Evolutionary conservation across 768 basidiomycete genomes (phyloP), one percentile per base, ranked within the genome.

Genomic region (Lanmaoa pseudosensibilis): DNA sequence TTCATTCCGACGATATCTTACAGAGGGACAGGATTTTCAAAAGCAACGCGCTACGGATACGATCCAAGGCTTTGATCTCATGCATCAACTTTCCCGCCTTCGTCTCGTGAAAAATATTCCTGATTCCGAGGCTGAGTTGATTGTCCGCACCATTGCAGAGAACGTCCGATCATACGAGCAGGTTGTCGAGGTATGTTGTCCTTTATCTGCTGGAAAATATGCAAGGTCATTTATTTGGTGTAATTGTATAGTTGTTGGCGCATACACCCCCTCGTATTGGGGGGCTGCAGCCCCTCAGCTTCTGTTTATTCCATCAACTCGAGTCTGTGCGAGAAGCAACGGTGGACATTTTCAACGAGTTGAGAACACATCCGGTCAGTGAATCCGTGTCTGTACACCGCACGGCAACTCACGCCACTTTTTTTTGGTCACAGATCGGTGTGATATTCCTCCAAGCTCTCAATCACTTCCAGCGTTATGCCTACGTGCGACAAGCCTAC

Each of bases 281-380:
- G 36, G 96, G 97, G 2, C 78, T 98, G 16, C 74, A 92, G 21
- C 89, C 93, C 25, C 77, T 98, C 37, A 87, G 88, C 34, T 94
- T 97, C 69, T 89, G 92, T 11, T 76, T 98, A 7, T 97, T 98
- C 75, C 96, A 98, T 73, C 91, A 92, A 52, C 80, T 83, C 47
- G 84, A 92, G 61, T 64, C 76, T 8, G 83, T 94, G 34, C 84
- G 92, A 23, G 88, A 92, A 32, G 78, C 83, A 16, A 90, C 92
- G 0, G 83, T 98, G 33, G 90, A 93, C 55, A 77, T 97, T 46
- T 86, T 98, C 61, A 87, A 92, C 66, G 84, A 86, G 58, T 68
- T 98, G 37, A 84, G 92, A 46, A 73, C 77, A 25, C 87, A 87
- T 66, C 83, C 91, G 19, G 95, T 96, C 69, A 64, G 85, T 73